Base-by-base conservation (phyloP, 1,139 yeast species). In the Debaryomyces psychrophilus region DNA sequence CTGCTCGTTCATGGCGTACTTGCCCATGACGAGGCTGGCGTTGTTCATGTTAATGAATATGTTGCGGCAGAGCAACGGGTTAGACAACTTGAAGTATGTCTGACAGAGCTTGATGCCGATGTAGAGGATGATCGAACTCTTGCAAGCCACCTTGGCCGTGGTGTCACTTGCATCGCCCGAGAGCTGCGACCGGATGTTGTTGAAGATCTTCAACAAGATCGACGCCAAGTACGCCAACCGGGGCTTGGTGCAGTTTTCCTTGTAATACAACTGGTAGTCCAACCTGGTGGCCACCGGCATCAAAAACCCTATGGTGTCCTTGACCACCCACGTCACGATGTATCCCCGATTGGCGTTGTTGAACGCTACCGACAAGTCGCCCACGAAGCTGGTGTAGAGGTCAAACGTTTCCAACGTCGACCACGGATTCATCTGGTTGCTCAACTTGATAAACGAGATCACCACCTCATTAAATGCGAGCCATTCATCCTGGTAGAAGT, bases 31-130 rank as follows among this genome's bases (percentile, higher is more conserved):
- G 40, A 85, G 66, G 29, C 73, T 69, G 17, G 89, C 79, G 26
- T 83, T 82, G 54, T 82, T 84, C 70, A 87, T 80, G 59, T 87
- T 87, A 35, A 89, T 79, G 62, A 87, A 86, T 39, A 88, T 87
- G 58, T 86, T 87, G 27, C 87, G 81, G 61, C 95, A 87, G 9
- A 86, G 69, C 45, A 83, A 69, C 2, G 92, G 90, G 42, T 82
- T 84, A 39, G 74, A 79, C 33, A 86, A 73, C 44, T 68, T 70
- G 61, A 84, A 85, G 61, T 88, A 88, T 1, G 82, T 68, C 50
- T 77, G 72, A 61, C 93, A 87, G 37, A 87, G 65, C 44, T 74
- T 69, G 22, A 76, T 76, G 3, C 88, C 85, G 9, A 85, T 70
- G 51, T 73, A 77, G 33, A 86, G 58, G 29, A 87, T 69, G 23